phyloP scores from a whole-genome alignment of 441 rosid genomes.

The Manihot esculenta region DNA sequence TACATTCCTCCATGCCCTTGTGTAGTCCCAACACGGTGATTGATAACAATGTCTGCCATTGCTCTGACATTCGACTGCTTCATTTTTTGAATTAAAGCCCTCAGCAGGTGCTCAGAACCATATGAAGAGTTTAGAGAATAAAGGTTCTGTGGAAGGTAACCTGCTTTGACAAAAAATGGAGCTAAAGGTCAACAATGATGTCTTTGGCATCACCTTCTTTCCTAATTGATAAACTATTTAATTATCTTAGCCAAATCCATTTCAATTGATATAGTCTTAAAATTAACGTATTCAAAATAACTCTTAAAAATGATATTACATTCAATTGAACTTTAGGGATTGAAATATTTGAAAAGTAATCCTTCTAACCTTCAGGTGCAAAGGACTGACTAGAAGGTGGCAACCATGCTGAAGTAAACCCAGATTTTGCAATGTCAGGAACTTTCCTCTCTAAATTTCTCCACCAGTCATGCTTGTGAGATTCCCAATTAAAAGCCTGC shows the following conservation, averaged over 20 bases:
- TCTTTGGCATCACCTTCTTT: neutral
- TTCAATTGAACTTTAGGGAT: too few species aligned
- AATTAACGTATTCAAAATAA: too few species aligned
- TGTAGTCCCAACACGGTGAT: constrained; percentile 88
- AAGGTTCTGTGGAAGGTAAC: constrained; percentile 92
- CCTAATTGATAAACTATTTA: too few species aligned
- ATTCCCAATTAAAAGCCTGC: constrained; percentile 97
- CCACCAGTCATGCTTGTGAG: constrained; percentile 94
- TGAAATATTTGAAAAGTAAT: neutral
- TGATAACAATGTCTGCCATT: constrained; percentile 95
- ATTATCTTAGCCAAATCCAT: too few species aligned
- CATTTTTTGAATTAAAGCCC: constrained; percentile 69
- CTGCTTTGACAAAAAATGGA: constrained; percentile 30
- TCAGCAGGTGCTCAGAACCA: constrained; percentile 79
- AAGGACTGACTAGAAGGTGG: constrained; percentile 81
- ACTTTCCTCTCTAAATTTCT: constrained; percentile 70
- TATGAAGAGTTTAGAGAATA: constrained; percentile 77
- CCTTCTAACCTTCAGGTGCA: constrained; percentile 70
- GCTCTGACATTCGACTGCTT: constrained; percentile 75
- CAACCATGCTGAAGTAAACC: constrained; percentile 88
- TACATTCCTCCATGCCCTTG: constrained; percentile 83
- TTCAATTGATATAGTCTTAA: too few species aligned
- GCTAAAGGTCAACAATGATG: neutral
- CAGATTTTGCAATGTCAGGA: constrained; percentile 72
- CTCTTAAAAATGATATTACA: too few species aligned